Evolutionary conservation across 2,329 filamentous ascomycete species (phyloP).

Genomic region (Cadophora malorum): DNA sequence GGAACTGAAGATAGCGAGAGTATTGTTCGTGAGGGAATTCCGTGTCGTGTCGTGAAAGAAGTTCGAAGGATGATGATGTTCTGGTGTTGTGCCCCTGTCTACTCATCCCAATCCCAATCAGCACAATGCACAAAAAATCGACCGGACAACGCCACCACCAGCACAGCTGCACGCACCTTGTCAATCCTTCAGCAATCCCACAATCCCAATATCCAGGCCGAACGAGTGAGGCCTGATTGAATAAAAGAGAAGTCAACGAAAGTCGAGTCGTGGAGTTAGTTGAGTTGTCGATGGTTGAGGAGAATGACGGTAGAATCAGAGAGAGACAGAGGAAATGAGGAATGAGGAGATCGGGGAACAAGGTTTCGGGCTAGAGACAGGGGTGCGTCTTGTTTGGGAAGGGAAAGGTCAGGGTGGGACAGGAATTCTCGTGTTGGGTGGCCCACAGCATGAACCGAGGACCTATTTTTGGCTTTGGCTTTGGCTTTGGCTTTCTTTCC

Average conservation of each 20-base stretch:
- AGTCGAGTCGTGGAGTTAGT: neutral
- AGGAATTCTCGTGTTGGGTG: conserved; percentile 19
- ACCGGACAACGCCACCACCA: conserved; percentile 29
- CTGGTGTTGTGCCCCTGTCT: conserved; percentile 22
- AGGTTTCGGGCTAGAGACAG: conserved; percentile 17
- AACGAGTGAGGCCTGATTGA: conserved; percentile 39
- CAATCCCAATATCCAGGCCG: conserved; percentile 26
- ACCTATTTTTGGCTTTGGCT: conserved; percentile 8
- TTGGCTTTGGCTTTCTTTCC: neutral
- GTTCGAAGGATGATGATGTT: conserved; percentile 23
- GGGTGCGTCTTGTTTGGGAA: neutral
- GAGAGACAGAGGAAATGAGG: conserved; percentile 4
- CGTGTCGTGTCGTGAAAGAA: neutral
- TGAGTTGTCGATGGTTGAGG: neutral
- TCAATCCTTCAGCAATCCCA: conserved; percentile 18
- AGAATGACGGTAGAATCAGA: neutral
- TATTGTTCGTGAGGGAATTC: neutral
- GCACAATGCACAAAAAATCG: conserved; percentile 23
- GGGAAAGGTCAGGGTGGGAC: too few relatives aligned
- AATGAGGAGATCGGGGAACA: conserved; percentile 5
- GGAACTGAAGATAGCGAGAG: conserved; percentile 6
- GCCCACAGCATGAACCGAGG: neutral
- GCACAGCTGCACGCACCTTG: conserved; percentile 7
- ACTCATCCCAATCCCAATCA: conserved; percentile 19
- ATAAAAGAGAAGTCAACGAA: neutral